A percentile compares a stretch with the other conserved stretches of the same genome.
Evolutionary conservation across 805 yeast genomes (phyloP).

Genomic region (Ogataea zsoltii): DNA sequence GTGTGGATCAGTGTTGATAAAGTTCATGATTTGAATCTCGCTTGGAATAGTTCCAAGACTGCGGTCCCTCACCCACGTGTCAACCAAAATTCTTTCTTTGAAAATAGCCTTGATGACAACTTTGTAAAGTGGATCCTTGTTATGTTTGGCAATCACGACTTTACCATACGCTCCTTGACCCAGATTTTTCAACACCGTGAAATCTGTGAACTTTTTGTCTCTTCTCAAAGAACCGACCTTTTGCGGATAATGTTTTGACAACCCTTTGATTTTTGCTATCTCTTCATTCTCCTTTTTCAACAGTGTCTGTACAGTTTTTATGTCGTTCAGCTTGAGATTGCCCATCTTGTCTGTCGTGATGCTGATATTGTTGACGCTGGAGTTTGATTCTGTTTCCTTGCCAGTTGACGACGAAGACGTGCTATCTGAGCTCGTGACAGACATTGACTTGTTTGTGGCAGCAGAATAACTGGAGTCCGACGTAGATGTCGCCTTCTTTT

Average conservation of each 20-base stretch:
- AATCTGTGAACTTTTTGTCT: constrained; percentile 70
- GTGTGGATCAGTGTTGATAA: constrained; percentile 75
- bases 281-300: constrained; percentile 46
- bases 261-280: constrained; percentile 37
- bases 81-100: constrained; percentile 90
- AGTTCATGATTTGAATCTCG: constrained; percentile 92
- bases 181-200: constrained; percentile 68
- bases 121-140: constrained; percentile 58
- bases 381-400: constrained; percentile 5
- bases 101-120: constrained; percentile 87
- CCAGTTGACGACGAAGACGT: constrained; percentile 13
- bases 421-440: constrained; percentile 14
- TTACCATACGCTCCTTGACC: constrained; percentile 98
- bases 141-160: constrained; percentile 76
- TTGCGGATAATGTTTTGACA: constrained; percentile 51
- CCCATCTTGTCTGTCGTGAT: constrained; percentile 13
- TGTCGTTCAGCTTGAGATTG: constrained; percentile 23
- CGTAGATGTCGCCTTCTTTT: constrained; percentile 14
- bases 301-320: constrained; percentile 42
- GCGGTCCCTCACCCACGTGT: constrained; percentile 96
- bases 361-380: constrained; percentile 7
- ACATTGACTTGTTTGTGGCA: constrained; percentile 10
- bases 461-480: constrained; percentile 18
- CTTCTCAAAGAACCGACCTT: constrained; percentile 69
- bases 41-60: constrained; percentile 90